Evolutionary conservation across 2,329 filamentous ascomycete genomes (phyloP), one percentile per base, ranked within the genome.

Genomic region (Aspergillus pseudonomiae): DNA sequence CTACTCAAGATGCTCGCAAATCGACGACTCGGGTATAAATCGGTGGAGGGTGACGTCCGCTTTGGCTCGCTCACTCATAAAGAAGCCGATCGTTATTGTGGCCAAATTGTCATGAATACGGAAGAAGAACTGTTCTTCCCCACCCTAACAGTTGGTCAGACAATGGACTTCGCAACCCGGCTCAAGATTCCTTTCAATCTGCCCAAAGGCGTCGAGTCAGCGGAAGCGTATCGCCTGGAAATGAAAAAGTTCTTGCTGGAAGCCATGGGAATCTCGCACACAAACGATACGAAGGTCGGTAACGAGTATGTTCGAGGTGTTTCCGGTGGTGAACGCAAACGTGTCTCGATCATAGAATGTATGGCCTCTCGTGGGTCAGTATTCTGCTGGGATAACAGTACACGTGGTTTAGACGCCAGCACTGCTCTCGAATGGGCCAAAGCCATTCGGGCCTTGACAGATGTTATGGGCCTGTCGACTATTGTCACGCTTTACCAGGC

Each of bases 1-100:
- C 81, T 93, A 19, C 80, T 93, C 53, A 92, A 90, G 70, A 82
- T 90, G 69, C 81, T 93, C 6, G 83, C 88, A 57, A 92, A 92
- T 70, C 83, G 86, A 61, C 80, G 89, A 43, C 77, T 76, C 3
- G 88, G 88, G 3, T 91, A 85, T 67, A 80, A 83, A 46, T 80
- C 80, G 0, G 82, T 91, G 2, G 74, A 81, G 0, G 89, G 88
- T 1, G 82, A 89, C 43, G 82, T 90, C 2, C 76, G 78, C 41
- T 89, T 84, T 65, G 88, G 83, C 1, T 74, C 75, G 21, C 75
- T 85, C 56, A 67, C 71, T n/a, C 62, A 73, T 19, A 73, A 77
- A 50, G 73, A 82, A 63, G 77, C 77, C 6, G 81, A 63, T 68
- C 79, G 74, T 10, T 88, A 85, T 66, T 76, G 81, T 9, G 84